A percentile compares a stretch with the other conserved stretches of the same genome.
Conservation (phyloP, 1,284 basidiomycete genomes). For the Boletellus sp. region DNA sequence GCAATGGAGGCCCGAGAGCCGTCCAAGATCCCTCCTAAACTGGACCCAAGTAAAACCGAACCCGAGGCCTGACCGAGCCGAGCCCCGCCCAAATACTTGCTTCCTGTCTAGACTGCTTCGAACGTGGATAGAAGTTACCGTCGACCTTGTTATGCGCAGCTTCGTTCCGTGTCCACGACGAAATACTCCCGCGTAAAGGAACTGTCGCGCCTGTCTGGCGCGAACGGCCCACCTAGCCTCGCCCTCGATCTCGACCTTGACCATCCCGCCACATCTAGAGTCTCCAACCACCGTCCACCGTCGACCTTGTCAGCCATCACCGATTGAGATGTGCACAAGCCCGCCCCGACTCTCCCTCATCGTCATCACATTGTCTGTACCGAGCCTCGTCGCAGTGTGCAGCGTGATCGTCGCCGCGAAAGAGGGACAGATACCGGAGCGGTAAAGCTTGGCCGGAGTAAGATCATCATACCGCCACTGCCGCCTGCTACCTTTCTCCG, state of each 20-base stretch:
- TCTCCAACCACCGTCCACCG: neutral
- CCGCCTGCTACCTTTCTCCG: conserved; percentile 10
- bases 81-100: too few relatives aligned
- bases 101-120: too few relatives aligned
- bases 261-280: neutral
- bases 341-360: conserved; percentile 1
- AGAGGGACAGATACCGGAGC: neutral
- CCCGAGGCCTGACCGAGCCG: too few relatives aligned
- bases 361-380: conserved; percentile 2
- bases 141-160: neutral
- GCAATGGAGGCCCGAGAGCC: too few relatives aligned
- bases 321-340: neutral
- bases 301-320: neutral
- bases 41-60: too few relatives aligned
- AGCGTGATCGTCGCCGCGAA: neutral
- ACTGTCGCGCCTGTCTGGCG: neutral
- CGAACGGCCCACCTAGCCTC: neutral
- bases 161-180: too few relatives aligned
- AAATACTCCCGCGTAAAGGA: neutral
- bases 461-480: conserved; percentile 6
- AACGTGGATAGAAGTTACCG: neutral
- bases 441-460: neutral
- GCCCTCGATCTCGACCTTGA: conserved; percentile 1
- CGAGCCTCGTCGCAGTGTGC: neutral
- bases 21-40: too few relatives aligned